These are phyloP conservation scores for Pontederia crassipes DNA, from an alignment of 176 grass and related monocot species.

Conservation along the genomic window DNA sequence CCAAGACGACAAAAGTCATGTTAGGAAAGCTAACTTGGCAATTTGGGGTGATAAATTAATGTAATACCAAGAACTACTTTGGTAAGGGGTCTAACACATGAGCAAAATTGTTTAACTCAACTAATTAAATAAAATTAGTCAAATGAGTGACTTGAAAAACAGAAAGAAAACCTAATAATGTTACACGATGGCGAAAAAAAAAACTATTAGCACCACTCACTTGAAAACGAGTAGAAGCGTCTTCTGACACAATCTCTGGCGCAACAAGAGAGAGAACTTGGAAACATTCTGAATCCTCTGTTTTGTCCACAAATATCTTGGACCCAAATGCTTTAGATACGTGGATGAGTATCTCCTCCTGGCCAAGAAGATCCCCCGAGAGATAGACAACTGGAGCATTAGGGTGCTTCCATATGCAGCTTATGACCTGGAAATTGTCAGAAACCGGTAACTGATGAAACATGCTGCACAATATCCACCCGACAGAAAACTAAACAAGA, in stretches of 20 bases:
- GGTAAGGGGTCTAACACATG: background rate
- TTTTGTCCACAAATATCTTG: slow-evolving; percentile 50
- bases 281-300: slow-evolving; percentile 43
- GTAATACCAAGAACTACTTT: no score
- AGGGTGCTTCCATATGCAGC: slow-evolving; percentile 92
- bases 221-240: slow-evolving; percentile 74
- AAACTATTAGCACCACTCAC: slow-evolving; percentile 16
- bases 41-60: no score
- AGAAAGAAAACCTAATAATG: no score
- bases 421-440: slow-evolving; percentile 60
- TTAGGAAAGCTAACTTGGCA: no score
- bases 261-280: slow-evolving; percentile 35
- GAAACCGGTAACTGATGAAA: slow-evolving; percentile 19
- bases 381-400: slow-evolving; percentile 55
- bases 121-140: background rate
- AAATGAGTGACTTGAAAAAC: slow-evolving; percentile 5
- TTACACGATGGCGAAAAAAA: background rate
- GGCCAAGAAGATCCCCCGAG: slow-evolving; percentile 62
- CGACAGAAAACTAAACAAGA: background rate
- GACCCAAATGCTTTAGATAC: slow-evolving; percentile 67
- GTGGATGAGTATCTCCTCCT: slow-evolving; percentile 65
- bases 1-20: no score
- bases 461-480: background rate
- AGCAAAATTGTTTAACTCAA: background rate
- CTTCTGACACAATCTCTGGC: slow-evolving; percentile 53